Evolutionary conservation across 1,284 basidiomycete genomes (phyloP).

Genomic region (Pulveroboletus sp.): DNA sequence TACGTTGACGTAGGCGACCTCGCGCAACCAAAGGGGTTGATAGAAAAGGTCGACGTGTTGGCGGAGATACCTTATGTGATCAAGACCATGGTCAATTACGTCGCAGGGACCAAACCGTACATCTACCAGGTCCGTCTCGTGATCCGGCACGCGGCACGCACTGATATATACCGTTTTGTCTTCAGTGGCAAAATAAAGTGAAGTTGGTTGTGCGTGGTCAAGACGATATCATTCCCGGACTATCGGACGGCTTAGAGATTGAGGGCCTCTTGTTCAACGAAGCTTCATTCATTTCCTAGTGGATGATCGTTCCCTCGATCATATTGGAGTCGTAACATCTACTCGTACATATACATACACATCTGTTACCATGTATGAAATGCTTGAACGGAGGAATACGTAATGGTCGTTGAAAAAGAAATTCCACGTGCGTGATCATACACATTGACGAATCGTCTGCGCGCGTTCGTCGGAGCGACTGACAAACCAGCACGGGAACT

Average conservation of each 20-base stretch:
- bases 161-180: neutral
- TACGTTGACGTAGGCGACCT: slow-evolving; percentile 58
- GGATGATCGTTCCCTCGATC: neutral
- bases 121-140: slow-evolving; percentile 74
- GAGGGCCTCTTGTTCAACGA: slow-evolving; percentile 84
- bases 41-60: slow-evolving; percentile 97
- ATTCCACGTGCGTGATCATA: too few species aligned
- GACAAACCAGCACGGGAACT: slow-evolving; percentile 28
- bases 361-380: slow-evolving; percentile 5
- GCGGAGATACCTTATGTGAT: slow-evolving; percentile 94
- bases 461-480: slow-evolving; percentile 20
- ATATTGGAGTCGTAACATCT: slow-evolving; percentile 1
- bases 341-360: slow-evolving; percentile 16
- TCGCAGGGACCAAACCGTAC: slow-evolving; percentile 89
- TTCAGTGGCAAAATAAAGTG: slow-evolving; percentile 79
- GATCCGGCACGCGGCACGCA: neutral
- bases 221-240: slow-evolving; percentile 48
- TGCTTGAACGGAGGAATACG: neutral
- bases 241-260: slow-evolving; percentile 53
- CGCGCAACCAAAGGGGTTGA: slow-evolving; percentile 68
- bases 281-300: slow-evolving; percentile 84
- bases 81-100: slow-evolving; percentile 88
- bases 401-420: neutral
- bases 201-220: slow-evolving; percentile 71
- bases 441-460: slow-evolving; percentile 10